Evolutionary conservation across 345 rosid species (phyloP).

Genomic region (Kernera saxatilis): DNA sequence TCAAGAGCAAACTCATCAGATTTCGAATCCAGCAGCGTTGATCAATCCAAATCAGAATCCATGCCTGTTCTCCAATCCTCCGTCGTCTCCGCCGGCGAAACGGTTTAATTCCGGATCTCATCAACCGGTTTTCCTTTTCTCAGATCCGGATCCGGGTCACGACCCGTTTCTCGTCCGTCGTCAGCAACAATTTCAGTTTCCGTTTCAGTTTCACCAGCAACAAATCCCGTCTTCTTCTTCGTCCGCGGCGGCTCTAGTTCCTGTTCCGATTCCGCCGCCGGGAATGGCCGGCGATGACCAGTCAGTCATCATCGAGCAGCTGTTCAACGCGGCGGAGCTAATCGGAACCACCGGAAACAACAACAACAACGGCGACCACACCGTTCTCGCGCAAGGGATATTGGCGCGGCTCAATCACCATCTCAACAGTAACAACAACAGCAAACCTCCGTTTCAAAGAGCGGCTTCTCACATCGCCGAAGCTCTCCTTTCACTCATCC

Average conservation of each 20-base stretch:
- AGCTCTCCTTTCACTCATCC: slow-evolving; percentile 61
- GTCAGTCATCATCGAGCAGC: slow-evolving; percentile 63
- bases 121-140: slow-evolving; percentile 26
- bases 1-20: slow-evolving; percentile 24
- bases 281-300: slow-evolving; percentile 57
- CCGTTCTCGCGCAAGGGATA: slow-evolving; percentile 98
- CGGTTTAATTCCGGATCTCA: slow-evolving; percentile 36
- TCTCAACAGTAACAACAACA: slow-evolving; percentile 69
- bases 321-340: slow-evolving; percentile 84
- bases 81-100: slow-evolving; percentile 48
- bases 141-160: slow-evolving; percentile 42
- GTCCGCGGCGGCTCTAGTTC: background rate
- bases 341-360: slow-evolving; percentile 43
- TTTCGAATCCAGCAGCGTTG: slow-evolving; percentile 38
- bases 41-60: slow-evolving; percentile 33
- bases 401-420: slow-evolving; percentile 99
- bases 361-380: slow-evolving; percentile 39
- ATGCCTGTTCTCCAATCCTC: slow-evolving; percentile 33
- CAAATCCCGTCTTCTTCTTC: slow-evolving; percentile 25
- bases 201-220: slow-evolving; percentile 34
- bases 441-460: slow-evolving; percentile 53
- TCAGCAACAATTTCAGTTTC: slow-evolving; percentile 40
- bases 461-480: slow-evolving; percentile 77
- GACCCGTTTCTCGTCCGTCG: slow-evolving; percentile 42
- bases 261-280: background rate